Percentiles rank a stretch among this genome's conserved stretches.
These are phyloP conservation scores for Zygotorulaspora sp. DNA, from an alignment of 805 yeast species.

Conservation along the genomic window DNA sequence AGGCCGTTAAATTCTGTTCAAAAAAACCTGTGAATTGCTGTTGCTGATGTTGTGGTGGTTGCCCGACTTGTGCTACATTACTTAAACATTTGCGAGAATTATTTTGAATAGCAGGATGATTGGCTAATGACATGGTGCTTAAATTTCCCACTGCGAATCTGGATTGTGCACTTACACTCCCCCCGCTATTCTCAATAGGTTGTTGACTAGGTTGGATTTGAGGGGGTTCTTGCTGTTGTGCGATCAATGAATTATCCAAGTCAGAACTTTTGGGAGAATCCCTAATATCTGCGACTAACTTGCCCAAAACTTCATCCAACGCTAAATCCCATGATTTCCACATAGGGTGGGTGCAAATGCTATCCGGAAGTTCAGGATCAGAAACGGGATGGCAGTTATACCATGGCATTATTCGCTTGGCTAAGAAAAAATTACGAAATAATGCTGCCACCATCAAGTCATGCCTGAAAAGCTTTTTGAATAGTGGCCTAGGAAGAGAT, in stretches of 20 bases:
- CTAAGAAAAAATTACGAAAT: conserved; percentile 86
- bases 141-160: conserved; percentile 34
- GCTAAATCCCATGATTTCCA: conserved; percentile 99
- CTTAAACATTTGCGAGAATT: conserved; percentile 10
- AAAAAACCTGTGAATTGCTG: conserved; percentile 91
- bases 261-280: conserved; percentile 33
- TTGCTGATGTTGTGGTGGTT: conserved; percentile 33
- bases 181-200: conserved; percentile 19
- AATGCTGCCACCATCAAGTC: conserved; percentile 95
- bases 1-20: conserved; percentile 93
- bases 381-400: conserved; percentile 92
- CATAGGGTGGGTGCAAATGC: conserved; percentile 76
- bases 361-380: conserved; percentile 86
- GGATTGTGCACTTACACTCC: conserved; percentile 27
- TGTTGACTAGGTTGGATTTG: conserved; percentile 16
- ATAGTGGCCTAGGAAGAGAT: conserved; percentile 76
- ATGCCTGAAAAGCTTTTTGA: conserved; percentile 87
- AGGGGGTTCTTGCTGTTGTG: conserved; percentile 26
- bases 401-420: conserved; percentile 90
- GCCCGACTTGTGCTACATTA: conserved; percentile 14
- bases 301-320: conserved; percentile 84
- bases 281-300: conserved; percentile 47
- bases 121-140: conserved; percentile 37
- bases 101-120: conserved; percentile 23
- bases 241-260: conserved; percentile 24